Conservation (phyloP, 192 early-diverging fungal genomes). For the Anaeromyces robustus region DNA sequence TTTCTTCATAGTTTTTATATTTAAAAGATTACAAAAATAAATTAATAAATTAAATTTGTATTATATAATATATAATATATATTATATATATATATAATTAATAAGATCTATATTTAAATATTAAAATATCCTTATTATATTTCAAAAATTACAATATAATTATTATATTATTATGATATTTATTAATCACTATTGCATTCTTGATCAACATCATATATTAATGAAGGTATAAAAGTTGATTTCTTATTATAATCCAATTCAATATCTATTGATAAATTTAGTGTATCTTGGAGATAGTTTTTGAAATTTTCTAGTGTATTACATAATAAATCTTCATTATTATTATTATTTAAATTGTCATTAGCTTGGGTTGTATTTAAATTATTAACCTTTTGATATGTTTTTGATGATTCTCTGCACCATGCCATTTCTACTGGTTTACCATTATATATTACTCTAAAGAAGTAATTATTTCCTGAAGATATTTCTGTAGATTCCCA, state of each 20-base stretch:
- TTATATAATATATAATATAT: too few relatives aligned
- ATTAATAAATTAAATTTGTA: too few relatives aligned
- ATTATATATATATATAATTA: too few relatives aligned
- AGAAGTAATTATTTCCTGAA: neutral
- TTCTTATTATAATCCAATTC: neutral
- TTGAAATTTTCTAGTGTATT: neutral
- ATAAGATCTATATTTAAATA: too few relatives aligned
- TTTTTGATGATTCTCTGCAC: neutral
- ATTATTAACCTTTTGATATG: neutral
- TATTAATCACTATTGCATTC: neutral
- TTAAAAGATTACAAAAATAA: too few relatives aligned
- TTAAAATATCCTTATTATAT: too few relatives aligned
- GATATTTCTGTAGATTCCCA: neutral
- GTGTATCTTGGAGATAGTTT: neutral
- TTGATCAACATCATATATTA: neutral
- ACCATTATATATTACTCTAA: neutral
- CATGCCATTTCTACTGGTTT: neutral
- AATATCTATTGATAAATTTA: neutral
- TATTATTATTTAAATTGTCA: neutral
- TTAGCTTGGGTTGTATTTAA: neutral
- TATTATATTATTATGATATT: too few relatives aligned
- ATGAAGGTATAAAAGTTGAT: neutral
- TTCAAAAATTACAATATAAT: too few relatives aligned
- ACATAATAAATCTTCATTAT: neutral
- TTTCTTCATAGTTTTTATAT: too few relatives aligned